A percentile compares a stretch with the other conserved stretches of the same genome.
Conservation (phyloP, 164 flowering plant genomes). For the Vitis riparia region DNA sequence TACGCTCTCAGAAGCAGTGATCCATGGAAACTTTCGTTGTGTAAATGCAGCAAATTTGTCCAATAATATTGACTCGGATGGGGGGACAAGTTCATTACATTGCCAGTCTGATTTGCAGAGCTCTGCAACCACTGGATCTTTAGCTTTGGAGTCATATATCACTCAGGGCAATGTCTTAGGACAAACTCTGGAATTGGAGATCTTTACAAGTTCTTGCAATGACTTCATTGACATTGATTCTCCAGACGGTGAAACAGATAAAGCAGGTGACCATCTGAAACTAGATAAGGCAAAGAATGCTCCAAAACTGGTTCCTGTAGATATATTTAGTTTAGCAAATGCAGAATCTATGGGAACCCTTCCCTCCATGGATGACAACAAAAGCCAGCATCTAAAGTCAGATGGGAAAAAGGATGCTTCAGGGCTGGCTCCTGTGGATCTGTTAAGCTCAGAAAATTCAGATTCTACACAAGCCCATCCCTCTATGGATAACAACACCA, state of each 20-base stretch:
- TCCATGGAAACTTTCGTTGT: constrained; percentile 25
- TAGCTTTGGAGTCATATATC: neutral
- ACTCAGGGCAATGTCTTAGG: neutral
- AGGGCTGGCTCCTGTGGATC: neutral
- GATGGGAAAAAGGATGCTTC: constrained; percentile 1
- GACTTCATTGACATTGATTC: neutral
- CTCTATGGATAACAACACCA: constrained; percentile 25
- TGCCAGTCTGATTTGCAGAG: constrained; percentile 28
- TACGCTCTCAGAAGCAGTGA: constrained; percentile 32
- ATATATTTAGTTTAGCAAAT: constrained; percentile 21
- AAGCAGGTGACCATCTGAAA: neutral
- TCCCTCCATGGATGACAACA: neutral
- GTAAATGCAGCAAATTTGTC: constrained; percentile 24
- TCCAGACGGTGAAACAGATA: too few species aligned
- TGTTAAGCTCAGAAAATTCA: constrained; percentile 18
- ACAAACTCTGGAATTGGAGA: neutral
- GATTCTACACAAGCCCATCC: constrained; percentile 25
- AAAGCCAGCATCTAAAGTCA: neutral
- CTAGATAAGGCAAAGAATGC: constrained; percentile 5
- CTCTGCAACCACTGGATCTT: constrained; percentile 18
- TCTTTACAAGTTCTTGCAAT: neutral
- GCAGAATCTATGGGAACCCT: neutral
- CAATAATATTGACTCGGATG: constrained; percentile 20
- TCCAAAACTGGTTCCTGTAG: constrained; percentile 37
- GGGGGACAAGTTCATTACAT: constrained; percentile 24